Evolutionary conservation across 148 eudicot genomes (phyloP), one percentile per base, ranked within the genome.

Genomic region (Agrostemma githago): DNA sequence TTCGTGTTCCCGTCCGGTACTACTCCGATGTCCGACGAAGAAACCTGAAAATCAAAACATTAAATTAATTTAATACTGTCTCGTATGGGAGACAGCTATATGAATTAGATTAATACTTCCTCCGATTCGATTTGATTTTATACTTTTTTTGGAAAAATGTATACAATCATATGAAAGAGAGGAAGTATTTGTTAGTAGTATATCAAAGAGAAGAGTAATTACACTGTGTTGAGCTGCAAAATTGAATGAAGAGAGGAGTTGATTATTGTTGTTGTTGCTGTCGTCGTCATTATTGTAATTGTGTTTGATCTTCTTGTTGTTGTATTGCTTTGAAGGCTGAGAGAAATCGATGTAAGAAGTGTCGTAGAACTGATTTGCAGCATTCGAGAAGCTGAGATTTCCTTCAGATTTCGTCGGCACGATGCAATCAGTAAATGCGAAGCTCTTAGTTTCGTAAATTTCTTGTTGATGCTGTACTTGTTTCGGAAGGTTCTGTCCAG

Each of bases 21-120:
- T 2, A 90, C 88, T 66, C 96, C 98, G 16, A 86, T 90, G 6
- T 94, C 97, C 72, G 97, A 88, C 8, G 96, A 93, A 0, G 96
- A 91, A 40, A 89, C 82, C 98, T 91, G 92, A 70, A 67, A 66
- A 51, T 12, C 53, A 40, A 70, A 16, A 34, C 17, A 70, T 26
- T 48, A 53, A 73, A 63, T 17, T 62, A 54, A 38, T 16, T 43
- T 34, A 62, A 59, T 43, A 65, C 20, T 65, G 68, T 65, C 48
- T 64, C 42, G 34, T 26, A 12, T 12, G 3, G n/a, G 46, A 53
- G 14, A 43, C 39, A 19, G 68, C 19, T 64, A 37, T 3, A 37
- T 39, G 59, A 57, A 20, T 57, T 16, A n/a, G 4, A 26, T 70
- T 2, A 21, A 14, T 51, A 51, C 56, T 51, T 51, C 56, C 11